Conservation (phyloP, 768 basidiomycete species). For the Pleurotus pulmonarius region DNA sequence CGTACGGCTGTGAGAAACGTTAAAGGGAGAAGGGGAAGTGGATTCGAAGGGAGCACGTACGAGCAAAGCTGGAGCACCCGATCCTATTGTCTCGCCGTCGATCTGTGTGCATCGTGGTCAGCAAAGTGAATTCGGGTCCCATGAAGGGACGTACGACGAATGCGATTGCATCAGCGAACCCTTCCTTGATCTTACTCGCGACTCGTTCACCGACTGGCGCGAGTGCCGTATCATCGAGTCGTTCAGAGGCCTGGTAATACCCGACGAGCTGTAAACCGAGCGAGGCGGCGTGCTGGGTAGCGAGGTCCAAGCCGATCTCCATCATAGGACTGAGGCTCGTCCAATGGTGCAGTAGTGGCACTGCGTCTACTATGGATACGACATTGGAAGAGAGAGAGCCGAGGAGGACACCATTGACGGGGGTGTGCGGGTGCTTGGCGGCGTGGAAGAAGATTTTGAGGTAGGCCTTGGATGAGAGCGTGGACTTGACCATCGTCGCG, state of each 20-base stretch:
- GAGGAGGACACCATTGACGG: conserved; percentile 77
- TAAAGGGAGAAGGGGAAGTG: neutral
- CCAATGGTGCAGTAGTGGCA: conserved; percentile 85
- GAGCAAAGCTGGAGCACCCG: conserved; percentile 49
- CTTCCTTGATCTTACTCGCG: conserved; percentile 47
- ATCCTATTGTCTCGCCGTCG: conserved; percentile 56
- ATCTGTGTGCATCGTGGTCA: conserved; percentile 34
- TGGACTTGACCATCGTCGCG: conserved; percentile 39
- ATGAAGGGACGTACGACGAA: conserved; percentile 52
- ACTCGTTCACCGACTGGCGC: conserved; percentile 66
- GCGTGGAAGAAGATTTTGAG: conserved; percentile 75
- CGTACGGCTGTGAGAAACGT: conserved; percentile 43
- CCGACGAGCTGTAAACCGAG: conserved; percentile 55
- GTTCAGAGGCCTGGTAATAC: conserved; percentile 73
- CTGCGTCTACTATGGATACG: conserved; percentile 56
- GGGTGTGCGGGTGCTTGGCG: conserved; percentile 71
- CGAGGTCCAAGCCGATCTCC: conserved; percentile 80
- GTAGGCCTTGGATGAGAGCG: conserved; percentile 59
- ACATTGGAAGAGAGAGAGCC: conserved; percentile 38
- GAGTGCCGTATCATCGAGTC: conserved; percentile 55
- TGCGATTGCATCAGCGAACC: conserved; percentile 60
- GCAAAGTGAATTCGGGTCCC: neutral
- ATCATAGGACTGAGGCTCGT: conserved; percentile 81
- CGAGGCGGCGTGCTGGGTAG: conserved; percentile 59
- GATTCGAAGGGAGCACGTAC: conserved; percentile 34